Conservation (phyloP, 352 stramenopile species). For the Phytophthora vignae region DNA sequence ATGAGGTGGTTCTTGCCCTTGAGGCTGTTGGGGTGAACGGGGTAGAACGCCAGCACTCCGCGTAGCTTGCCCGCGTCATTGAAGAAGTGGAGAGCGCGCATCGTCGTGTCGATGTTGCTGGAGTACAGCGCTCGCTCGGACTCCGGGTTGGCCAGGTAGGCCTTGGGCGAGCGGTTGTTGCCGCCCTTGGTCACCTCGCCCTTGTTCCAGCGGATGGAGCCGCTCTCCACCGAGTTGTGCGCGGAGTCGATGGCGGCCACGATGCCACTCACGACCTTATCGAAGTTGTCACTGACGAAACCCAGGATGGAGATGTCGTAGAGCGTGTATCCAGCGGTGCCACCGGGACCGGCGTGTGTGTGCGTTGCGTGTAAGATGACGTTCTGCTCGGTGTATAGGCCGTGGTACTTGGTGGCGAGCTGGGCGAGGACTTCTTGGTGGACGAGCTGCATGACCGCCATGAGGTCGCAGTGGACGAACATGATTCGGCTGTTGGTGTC, state of each 20-base stretch:
- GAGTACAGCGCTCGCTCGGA: not conserved
- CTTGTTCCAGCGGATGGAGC: constrained; percentile 8
- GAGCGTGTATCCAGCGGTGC: not conserved
- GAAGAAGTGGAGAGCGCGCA: constrained; percentile 2
- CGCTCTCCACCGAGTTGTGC: not conserved
- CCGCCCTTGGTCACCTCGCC: constrained; percentile 2
- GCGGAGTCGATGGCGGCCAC: not conserved
- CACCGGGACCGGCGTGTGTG: not conserved
- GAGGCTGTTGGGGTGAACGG: not conserved
- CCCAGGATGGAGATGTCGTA: constrained; percentile 3
- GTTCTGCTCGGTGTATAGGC: constrained; percentile 1
- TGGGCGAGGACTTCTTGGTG: constrained; percentile 1
- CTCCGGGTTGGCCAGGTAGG: not conserved
- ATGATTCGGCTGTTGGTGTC: constrained; percentile 4
- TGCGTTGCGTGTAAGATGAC: not conserved
- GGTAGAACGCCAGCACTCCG: constrained; percentile 2
- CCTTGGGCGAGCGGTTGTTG: not conserved
- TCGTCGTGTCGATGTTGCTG: constrained; percentile 6
- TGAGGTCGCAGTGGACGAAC: constrained; percentile 5
- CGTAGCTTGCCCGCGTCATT: not conserved
- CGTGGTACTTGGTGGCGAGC: not conserved
- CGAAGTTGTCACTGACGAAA: not conserved
- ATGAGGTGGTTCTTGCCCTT: constrained; percentile 2
- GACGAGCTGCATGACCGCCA: constrained; percentile 2
- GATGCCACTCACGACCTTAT: not conserved